Percentiles rank a stretch among this genome's conserved stretches.
Conservation (phyloP, 495 filamentous ascomycete species). For the Terfezia boudieri region DNA sequence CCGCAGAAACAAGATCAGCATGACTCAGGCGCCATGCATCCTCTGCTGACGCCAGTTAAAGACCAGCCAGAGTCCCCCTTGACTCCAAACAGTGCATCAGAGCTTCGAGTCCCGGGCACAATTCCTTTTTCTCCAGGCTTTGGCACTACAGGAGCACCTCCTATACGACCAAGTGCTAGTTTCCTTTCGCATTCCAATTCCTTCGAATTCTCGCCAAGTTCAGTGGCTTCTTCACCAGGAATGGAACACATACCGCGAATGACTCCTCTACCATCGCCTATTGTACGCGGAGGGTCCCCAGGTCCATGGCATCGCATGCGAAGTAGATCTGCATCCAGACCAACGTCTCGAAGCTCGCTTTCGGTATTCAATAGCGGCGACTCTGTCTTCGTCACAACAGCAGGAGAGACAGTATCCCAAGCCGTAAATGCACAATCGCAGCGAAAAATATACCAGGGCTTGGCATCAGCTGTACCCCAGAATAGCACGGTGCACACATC, state of each 20-base stretch:
- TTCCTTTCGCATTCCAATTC: background rate
- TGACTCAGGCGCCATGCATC: background rate
- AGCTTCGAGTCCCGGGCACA: background rate
- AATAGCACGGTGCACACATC: conserved; percentile 19
- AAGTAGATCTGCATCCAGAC: conserved; percentile 27
- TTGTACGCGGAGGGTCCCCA: conserved; percentile 50
- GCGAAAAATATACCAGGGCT: conserved; percentile 28
- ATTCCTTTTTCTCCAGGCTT: background rate
- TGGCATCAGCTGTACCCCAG: conserved; percentile 20
- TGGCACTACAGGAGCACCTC: background rate
- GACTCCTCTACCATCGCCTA: conserved; percentile 78
- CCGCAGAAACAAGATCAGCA: background rate
- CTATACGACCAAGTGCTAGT: background rate
- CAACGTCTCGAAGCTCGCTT: conserved; percentile 21
- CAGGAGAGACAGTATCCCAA: conserved; percentile 29
- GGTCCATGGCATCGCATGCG: conserved; percentile 44
- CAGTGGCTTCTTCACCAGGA: conserved; percentile 10
- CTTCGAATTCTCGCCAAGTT: background rate
- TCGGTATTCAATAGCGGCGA: conserved; percentile 23
- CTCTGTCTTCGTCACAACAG: conserved; percentile 25
- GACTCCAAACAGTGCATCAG: background rate
- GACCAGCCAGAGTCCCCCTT: background rate
- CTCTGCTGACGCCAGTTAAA: background rate
- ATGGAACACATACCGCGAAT: conserved; percentile 22
- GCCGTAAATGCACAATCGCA: conserved; percentile 28